Conservation (phyloP, 2,329 filamentous ascomycete genomes). For the Pseudocercospora vitis region DNA sequence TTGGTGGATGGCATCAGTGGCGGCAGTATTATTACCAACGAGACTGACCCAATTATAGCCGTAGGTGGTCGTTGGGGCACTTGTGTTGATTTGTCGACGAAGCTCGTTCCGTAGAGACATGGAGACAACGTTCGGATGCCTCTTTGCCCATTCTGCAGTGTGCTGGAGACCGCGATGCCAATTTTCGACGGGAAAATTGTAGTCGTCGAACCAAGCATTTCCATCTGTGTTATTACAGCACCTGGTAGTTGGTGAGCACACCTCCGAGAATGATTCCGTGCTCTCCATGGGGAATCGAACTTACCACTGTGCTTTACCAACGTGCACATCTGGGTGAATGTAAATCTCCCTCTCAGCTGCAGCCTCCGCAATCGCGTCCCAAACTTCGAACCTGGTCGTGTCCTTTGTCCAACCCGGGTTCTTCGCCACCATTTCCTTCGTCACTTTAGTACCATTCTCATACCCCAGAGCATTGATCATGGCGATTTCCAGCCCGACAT, state of each 20-base stretch:
- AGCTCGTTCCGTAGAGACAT: constrained; percentile 33
- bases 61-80: constrained; percentile 18
- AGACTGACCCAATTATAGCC: constrained; percentile 31
- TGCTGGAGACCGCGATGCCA: constrained; percentile 30
- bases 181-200: constrained; percentile 28
- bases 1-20: constrained; percentile 30
- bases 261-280: background rate
- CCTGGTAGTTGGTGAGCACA: background rate
- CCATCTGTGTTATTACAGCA: constrained; percentile 58
- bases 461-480: constrained; percentile 43
- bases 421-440: constrained; percentile 39
- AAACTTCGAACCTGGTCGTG: constrained; percentile 44
- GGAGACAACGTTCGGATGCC: constrained; percentile 29
- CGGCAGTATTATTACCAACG: constrained; percentile 29
- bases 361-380: constrained; percentile 30
- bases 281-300: background rate
- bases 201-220: constrained; percentile 58
- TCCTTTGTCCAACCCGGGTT: constrained; percentile 42
- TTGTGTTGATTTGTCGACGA: constrained; percentile 27
- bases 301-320: constrained; percentile 57
- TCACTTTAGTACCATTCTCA: constrained; percentile 44
- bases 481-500: constrained; percentile 43
- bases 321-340: constrained; percentile 62
- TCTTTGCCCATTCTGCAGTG: constrained; percentile 29
- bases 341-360: constrained; percentile 51